Conservation (phyloP, 2,329 filamentous ascomycete species). For the Helminthosporium solani region DNA sequence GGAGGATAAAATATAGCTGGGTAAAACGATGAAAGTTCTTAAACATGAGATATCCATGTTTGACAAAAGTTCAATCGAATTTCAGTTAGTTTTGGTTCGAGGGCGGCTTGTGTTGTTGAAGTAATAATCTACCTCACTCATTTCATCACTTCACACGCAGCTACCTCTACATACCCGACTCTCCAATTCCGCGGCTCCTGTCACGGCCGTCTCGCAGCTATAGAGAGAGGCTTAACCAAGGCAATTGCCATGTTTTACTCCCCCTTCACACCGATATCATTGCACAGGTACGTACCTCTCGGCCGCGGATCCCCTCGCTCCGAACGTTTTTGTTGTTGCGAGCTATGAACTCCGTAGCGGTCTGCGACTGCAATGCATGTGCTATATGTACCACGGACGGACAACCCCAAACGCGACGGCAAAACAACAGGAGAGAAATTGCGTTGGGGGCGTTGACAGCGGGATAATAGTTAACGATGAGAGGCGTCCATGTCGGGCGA, state of each 20-base stretch:
- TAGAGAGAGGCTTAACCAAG: not conserved
- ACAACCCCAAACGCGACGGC: not conserved
- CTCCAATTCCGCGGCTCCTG: not conserved
- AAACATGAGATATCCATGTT: not conserved
- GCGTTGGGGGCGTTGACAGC: not conserved
- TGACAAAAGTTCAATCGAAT: no score
- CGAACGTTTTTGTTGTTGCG: not conserved
- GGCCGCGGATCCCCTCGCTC: conserved; percentile 4
- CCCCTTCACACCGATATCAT: not conserved
- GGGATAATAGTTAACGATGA: no score
- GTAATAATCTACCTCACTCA: no score
- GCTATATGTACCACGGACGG: no score
- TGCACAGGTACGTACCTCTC: conserved; percentile 1
- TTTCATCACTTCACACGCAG: not conserved
- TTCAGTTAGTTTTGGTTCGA: no score
- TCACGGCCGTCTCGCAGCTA: not conserved
- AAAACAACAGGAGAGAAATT: not conserved
- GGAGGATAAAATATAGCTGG: not conserved
- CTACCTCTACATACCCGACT: not conserved
- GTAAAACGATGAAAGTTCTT: not conserved
- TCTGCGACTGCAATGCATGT: no score
- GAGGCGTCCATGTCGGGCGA: no score
- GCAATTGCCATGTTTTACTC: not conserved
- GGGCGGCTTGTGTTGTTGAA: no score
- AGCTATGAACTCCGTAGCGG: no score